phyloP scores from a whole-genome alignment of 2,329 filamentous ascomycete genomes.

The Alternaria sp. region DNA sequence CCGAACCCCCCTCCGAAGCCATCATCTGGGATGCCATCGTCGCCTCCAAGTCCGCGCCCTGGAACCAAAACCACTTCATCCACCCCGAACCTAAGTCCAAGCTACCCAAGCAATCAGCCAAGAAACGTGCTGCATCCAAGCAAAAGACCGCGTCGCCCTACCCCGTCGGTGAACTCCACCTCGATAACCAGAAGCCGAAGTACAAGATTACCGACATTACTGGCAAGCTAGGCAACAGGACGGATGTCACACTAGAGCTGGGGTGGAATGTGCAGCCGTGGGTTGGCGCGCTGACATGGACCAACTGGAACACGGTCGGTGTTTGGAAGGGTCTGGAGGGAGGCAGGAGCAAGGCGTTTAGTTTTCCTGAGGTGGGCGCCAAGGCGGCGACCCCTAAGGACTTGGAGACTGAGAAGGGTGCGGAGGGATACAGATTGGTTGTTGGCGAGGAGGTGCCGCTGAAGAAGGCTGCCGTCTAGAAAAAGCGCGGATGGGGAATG shows the following conservation, averaged over 20 bases:
- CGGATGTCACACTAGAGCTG: conserved; percentile 77
- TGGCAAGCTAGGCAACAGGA: conserved; percentile 75
- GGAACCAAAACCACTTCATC: conserved; percentile 58
- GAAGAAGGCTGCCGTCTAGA: conserved; percentile 18
- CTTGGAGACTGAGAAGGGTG: conserved; percentile 56
- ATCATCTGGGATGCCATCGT: conserved; percentile 98
- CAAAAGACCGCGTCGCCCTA: conserved; percentile 24
- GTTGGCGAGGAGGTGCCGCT: conserved; percentile 43
- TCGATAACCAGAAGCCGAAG: conserved; percentile 89
- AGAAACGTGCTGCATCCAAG: conserved; percentile 22
- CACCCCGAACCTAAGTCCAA: conserved; percentile 64
- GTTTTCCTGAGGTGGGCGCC: conserved; percentile 69
- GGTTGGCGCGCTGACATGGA: conserved; percentile 90
- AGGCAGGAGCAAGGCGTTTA: conserved; percentile 69
- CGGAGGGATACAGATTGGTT: conserved; percentile 54
- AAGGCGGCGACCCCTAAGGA: conserved; percentile 64
- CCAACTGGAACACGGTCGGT: conserved; percentile 55
- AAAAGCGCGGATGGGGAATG: too few relatives aligned
- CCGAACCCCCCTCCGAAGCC: conserved; percentile 62
- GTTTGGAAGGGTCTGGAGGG: conserved; percentile 70
- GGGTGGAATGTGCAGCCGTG: conserved; percentile 98
- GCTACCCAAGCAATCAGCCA: conserved; percentile 47
- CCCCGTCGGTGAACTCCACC: conserved; percentile 71
- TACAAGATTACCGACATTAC: conserved; percentile 95
- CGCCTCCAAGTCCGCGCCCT: conserved; percentile 69